These are phyloP conservation scores for Boletus coccyginus DNA, from an alignment of 768 basidiomycete genomes.

Conservation along the genomic window DNA sequence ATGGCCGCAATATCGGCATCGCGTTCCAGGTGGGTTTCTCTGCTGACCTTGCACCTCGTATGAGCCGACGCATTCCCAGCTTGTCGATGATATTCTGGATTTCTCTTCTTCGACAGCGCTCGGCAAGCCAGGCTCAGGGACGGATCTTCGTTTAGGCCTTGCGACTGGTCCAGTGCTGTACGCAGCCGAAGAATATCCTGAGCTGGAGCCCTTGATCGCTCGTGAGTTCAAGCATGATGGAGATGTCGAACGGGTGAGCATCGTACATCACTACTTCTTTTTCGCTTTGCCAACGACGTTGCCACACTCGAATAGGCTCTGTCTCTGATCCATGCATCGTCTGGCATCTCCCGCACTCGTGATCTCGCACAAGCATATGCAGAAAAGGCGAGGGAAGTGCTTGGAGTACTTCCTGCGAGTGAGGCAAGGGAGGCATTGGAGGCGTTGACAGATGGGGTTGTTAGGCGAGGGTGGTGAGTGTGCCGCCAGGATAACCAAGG, in stretches of 20 bases:
- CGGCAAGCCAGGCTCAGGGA: conserved; percentile 84
- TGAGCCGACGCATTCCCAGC: conserved; percentile 41
- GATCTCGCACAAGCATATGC: conserved; percentile 76
- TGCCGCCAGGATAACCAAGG: neutral
- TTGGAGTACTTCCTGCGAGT: conserved; percentile 73
- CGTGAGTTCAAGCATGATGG: conserved; percentile 75
- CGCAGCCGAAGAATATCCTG: conserved; percentile 81
- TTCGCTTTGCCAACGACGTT: neutral
- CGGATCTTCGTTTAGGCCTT: conserved; percentile 78
- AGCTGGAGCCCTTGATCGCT: conserved; percentile 71
- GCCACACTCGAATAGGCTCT: conserved; percentile 48
- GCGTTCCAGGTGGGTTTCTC: conserved; percentile 78
- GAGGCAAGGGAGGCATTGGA: conserved; percentile 78
- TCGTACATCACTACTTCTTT: neutral
- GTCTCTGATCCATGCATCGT: conserved; percentile 54
- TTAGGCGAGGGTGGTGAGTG: conserved; percentile 52
- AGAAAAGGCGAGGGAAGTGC: conserved; percentile 67
- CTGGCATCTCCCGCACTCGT: conserved; percentile 76
- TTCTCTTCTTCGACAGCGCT: conserved; percentile 77
- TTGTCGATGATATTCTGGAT: conserved; percentile 94
- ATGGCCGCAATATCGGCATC: conserved; percentile 86
- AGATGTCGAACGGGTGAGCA: conserved; percentile 73
- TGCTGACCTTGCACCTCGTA: no score
- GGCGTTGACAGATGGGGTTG: conserved; percentile 63
- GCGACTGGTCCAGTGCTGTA: conserved; percentile 86